phyloP scores from a whole-genome alignment of 768 basidiomycete genomes.

The Boletus rubropictus region DNA sequence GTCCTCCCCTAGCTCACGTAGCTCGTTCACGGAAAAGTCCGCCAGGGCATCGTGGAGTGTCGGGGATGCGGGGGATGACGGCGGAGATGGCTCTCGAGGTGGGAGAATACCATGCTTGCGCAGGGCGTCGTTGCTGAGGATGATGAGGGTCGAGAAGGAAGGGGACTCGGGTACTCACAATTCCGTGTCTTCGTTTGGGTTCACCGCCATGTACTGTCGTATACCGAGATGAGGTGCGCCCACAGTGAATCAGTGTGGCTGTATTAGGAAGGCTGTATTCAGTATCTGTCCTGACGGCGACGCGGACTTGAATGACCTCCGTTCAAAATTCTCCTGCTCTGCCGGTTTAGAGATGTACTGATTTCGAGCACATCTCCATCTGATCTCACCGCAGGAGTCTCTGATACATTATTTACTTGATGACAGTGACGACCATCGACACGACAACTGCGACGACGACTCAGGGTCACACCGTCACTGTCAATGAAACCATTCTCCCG shows the following conservation, averaged over 20 bases:
- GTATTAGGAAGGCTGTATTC: conserved; percentile 31
- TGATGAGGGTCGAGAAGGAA: background rate
- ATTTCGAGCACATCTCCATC: conserved; percentile 8
- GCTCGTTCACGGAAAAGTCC: conserved; percentile 55
- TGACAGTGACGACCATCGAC: conserved; percentile 21
- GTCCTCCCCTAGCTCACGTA: conserved; percentile 68
- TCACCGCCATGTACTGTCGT: conserved; percentile 61
- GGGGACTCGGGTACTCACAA: conserved; percentile 53
- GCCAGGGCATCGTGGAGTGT: conserved; percentile 63
- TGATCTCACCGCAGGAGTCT: conserved; percentile 9
- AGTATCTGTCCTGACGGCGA: conserved; percentile 3
- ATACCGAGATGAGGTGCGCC: background rate
- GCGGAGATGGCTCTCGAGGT: conserved; percentile 60
- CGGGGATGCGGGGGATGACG: conserved; percentile 78
- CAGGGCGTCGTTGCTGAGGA: conserved; percentile 82
- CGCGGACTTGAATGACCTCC: conserved; percentile 23
- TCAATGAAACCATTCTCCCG: conserved; percentile 39
- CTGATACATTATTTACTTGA: conserved; percentile 17
- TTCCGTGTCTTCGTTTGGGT: conserved; percentile 92
- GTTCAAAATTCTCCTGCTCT: conserved; percentile 7
- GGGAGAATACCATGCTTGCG: conserved; percentile 91
- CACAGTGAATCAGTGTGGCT: conserved; percentile 9
- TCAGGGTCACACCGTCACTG: conserved; percentile 22
- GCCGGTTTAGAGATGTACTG: conserved; percentile 20
- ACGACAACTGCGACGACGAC: conserved; percentile 19